Conservation (phyloP, 225 moss, liverwort and hornwort species). For the Pleurozium schreberi region DNA sequence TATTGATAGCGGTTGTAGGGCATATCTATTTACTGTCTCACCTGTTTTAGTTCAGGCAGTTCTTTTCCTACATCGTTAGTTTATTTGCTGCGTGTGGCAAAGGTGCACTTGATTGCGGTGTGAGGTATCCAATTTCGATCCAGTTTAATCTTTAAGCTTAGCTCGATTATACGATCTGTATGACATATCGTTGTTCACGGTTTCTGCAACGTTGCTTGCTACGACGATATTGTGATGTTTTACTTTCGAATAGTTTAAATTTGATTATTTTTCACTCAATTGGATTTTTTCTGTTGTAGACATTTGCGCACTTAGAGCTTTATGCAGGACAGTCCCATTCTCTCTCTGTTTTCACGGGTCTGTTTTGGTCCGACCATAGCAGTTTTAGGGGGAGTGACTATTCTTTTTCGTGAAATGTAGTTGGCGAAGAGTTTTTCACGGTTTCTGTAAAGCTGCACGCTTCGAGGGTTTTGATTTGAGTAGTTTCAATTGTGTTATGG, state of each 20-base stretch:
- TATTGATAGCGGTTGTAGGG: background rate
- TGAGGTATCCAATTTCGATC: background rate
- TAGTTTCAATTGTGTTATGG: background rate
- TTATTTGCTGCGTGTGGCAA: background rate
- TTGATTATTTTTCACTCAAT: background rate
- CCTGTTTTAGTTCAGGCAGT: background rate
- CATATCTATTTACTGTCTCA: background rate
- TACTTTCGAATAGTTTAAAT: background rate
- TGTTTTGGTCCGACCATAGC: background rate
- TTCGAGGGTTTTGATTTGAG: background rate
- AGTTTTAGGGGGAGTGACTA: background rate
- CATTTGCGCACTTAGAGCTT: background rate
- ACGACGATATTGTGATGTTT: background rate
- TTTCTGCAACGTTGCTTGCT: background rate
- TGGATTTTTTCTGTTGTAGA: background rate
- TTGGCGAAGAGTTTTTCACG: background rate
- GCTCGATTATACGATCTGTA: background rate
- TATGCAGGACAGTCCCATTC: background rate
- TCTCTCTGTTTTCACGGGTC: background rate
- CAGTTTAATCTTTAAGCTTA: background rate
- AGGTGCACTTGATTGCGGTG: background rate
- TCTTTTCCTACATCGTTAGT: background rate
- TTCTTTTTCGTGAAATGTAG: background rate
- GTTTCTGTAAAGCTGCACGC: background rate
- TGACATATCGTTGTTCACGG: background rate